These are phyloP conservation scores for Bombardia bombarda DNA, from an alignment of 495 filamentous ascomycete genomes.

Conservation along the genomic window DNA sequence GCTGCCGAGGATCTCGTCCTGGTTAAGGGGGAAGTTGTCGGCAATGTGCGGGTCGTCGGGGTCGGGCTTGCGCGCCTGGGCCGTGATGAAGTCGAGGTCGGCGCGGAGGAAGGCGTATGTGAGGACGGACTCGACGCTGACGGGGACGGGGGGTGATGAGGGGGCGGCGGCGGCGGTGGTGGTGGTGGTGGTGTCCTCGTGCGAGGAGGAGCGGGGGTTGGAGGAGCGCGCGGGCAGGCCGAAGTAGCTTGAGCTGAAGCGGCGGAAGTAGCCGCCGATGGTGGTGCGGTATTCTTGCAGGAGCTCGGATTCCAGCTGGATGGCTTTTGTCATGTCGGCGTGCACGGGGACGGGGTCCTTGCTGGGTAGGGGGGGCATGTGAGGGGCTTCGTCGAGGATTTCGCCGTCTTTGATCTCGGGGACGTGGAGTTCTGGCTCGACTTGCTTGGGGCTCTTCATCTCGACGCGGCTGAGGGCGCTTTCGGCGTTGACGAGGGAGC, in stretches of 20 bases:
- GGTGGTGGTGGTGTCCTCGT: too few relatives aligned
- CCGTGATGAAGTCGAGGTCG: conserved; percentile 86
- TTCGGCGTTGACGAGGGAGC: neutral
- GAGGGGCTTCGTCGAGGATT: conserved; percentile 17
- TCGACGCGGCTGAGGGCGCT: conserved; percentile 25
- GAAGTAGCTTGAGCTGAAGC: conserved; percentile 71
- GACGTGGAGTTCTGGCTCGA: conserved; percentile 20
- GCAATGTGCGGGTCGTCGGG: conserved; percentile 55
- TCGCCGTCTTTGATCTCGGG: conserved; percentile 20
- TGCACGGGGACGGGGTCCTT: conserved; percentile 22
- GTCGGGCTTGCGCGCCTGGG: conserved; percentile 68
- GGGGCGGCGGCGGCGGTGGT: too few relatives aligned
- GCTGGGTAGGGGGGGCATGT: conserved; percentile 20
- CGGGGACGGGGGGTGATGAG: conserved; percentile 4
- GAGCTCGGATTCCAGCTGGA: conserved; percentile 57
- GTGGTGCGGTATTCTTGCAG: conserved; percentile 71
- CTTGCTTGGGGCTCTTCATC: conserved; percentile 30
- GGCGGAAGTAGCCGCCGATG: conserved; percentile 87
- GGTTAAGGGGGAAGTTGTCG: conserved; percentile 72
- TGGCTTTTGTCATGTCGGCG: conserved; percentile 35
- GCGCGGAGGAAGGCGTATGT: conserved; percentile 87
- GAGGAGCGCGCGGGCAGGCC: conserved; percentile 15
- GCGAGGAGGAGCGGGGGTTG: conserved; percentile 8
- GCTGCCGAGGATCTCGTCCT: conserved; percentile 67
- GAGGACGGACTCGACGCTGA: conserved; percentile 56